Base-by-base conservation (phyloP, 2,329 filamentous ascomycete species). In the Aspergillus brasiliensis region DNA sequence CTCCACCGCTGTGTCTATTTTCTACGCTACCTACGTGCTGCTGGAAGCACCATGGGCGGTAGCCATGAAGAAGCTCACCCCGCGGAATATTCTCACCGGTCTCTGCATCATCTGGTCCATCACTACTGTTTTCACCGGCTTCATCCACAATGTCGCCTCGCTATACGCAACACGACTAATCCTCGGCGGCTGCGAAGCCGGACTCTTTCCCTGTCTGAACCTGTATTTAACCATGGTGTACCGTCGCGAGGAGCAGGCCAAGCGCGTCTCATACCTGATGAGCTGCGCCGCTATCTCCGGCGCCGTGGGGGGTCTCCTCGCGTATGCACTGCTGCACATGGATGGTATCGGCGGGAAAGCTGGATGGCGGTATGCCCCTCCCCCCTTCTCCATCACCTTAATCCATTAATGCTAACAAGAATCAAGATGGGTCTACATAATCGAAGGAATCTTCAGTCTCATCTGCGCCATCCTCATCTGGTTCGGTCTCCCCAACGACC, bases 1-100 rank as follows among this genome's bases (percentile, higher is more conserved):
- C 65, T 80, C 77, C n/a, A 80, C 71, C 3, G 82, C 80, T 3
- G 77, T 83, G 8, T 80, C 79, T 0, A 79, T 84, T 49, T 83
- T 84, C 66, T 84, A 83, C 62, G 80, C 77, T 8, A 83, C 80
- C 8, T 83, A 83, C 56, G 79, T 84, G 8, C 65, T 77, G 3
- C 80, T 83, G 48, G 82, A 84, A 55, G 77, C 78, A 0, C 81
- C 81, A 0, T 78, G 77, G 58, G 78, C 80, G 1, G 70, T 84
- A 25, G 62, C 80, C 5, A 75, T 84, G 68, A 83, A 84, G 70
- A 81, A 78, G 54, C 62, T 81, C 25, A 79, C 76, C 0, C 79
- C 80, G 1, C 71, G 77, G 19, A 73, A 75, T 27, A 72, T 79
- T 23, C 69, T 80, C 13, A 76, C 77, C 0, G 69, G 69, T 5